Base-by-base conservation (phyloP, 1,284 basidiomycete species). In the Agaricales sp. region DNA sequence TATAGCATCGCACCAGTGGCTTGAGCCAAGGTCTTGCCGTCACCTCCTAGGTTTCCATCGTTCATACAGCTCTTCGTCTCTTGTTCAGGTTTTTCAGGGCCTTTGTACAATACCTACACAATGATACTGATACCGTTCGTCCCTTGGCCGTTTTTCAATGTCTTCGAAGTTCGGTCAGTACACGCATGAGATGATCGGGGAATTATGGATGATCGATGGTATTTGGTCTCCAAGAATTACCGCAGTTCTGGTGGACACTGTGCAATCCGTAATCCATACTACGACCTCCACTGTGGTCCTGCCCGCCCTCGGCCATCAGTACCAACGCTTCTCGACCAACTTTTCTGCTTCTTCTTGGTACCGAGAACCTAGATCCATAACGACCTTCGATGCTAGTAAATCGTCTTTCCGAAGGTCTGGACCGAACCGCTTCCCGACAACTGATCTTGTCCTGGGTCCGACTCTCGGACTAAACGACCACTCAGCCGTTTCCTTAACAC, bases 231-330 rank as follows among this genome's bases (percentile, higher is more conserved):
- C 30, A 35, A 8, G n/a, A n/a, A 35, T 35, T 35, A 35, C 11
- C 30, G 11, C 30, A 11, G 30, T 8, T 35, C 30, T 35, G n/a
- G 30, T n/a, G 8, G 30, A 35, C 30, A 35, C 30, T n/a, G 30
- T 8, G 30, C 30, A 35, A 35, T 35, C 30, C n/a, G 30, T 35
- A n/a, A 35, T 55, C n/a, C 30, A 11, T 8, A 55, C 16, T 50
- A 56, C 46, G 47, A 55, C 53, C 53, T 61, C 58, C 58, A 59
- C 78, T 78, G 76, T 70, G 57, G 60, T 50, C 59, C 61, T n/a
- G 51, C 59, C 56, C 58, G 52, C 21, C 61, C 60, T 52, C 50
- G 53, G 46, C 8, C 19, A 47, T 19, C 51, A 39, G 45, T 46
- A 24, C 22, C 50, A 41, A 50, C 51, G 44, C 47, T 52, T 49